phyloP scores from a whole-genome alignment of 164 flowering plant species.

The Tetracentron sinense region DNA sequence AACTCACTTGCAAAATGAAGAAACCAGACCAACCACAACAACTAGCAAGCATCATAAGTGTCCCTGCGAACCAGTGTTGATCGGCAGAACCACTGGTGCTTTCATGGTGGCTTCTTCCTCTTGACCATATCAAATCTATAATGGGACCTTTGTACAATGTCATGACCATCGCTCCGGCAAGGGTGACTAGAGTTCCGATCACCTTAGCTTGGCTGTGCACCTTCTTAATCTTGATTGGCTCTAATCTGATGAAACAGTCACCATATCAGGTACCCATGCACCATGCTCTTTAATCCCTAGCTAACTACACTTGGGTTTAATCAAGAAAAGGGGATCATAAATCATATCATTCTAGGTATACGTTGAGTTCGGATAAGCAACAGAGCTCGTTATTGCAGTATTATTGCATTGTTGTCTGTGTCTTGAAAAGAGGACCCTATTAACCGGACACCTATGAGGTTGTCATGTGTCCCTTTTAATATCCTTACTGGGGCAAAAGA shows the following conservation, averaged over 20 bases:
- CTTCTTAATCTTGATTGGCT: constrained; percentile 57
- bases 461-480: too few relatives aligned
- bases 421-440: too few relatives aligned
- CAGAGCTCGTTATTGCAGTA: too few relatives aligned
- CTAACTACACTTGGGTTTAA: too few relatives aligned
- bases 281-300: too few relatives aligned
- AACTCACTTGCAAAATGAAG: constrained; percentile 72
- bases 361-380: too few relatives aligned
- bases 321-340: too few relatives aligned
- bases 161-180: constrained; percentile 84
- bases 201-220: constrained; percentile 63
- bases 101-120: constrained; percentile 21
- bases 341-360: too few relatives aligned
- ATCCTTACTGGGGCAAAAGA: too few relatives aligned
- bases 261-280: too few relatives aligned
- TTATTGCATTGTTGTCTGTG: too few relatives aligned
- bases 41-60: constrained; percentile 56
- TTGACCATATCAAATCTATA: constrained; percentile 32
- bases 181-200: constrained; percentile 61
- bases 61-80: constrained; percentile 66
- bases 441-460: too few relatives aligned
- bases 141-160: constrained; percentile 86
- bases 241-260: constrained; percentile 48
- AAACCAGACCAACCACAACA: constrained; percentile 64
- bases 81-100: constrained; percentile 7